Base-by-base conservation (phyloP, 1,284 basidiomycete species). In the Malassezia cuniculi region DNA sequence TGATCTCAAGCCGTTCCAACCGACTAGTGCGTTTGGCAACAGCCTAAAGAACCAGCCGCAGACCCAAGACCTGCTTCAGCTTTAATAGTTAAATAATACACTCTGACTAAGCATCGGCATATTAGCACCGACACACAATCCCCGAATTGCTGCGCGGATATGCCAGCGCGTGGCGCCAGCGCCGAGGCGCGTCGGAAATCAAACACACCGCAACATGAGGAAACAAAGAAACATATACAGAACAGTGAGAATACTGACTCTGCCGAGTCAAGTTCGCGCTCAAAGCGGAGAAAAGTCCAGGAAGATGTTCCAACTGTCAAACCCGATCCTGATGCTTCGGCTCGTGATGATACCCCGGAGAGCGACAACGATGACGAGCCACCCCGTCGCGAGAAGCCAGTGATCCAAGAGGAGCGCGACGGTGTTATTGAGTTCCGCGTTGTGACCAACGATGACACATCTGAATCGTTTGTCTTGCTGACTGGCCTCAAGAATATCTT, bases 401-500 rank as follows among this genome's bases (percentile, higher is more conserved):
- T 87, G 0, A 75, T 79, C 12, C 70, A 81, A 12, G 90, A 95
- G 65, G 76, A 94, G 53, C 76, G 81, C 9, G 78, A 78, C 39
- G 81, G 81, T 5, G 73, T 94, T 43, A 94, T 97, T 55, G 75
- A 79, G 49, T 80, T 95, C 41, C 76, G 78, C 0, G 78, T 87
- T 5, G 85, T 95, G 0, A 79, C 82, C 46, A 86, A 93, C 51
- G 82, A 90, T 58, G 75, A 76, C 15, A 70, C 77, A 30, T 79
- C 84, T 1, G 66, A 66, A 24, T 68, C 68, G 5, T 72, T 82
- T 27, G 79, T 95, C 41, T 79, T 97, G 38, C 75, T 95, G 32
- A 87, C 87, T 1, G 86, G 87, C 9, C 74, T 95, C 47, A 97
- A 95, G 71, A 90, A 86, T 17, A 78, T 97, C 17, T 97, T 97